phyloP scores from a whole-genome alignment of 441 rosid species.

The Lepidium campestre region DNA sequence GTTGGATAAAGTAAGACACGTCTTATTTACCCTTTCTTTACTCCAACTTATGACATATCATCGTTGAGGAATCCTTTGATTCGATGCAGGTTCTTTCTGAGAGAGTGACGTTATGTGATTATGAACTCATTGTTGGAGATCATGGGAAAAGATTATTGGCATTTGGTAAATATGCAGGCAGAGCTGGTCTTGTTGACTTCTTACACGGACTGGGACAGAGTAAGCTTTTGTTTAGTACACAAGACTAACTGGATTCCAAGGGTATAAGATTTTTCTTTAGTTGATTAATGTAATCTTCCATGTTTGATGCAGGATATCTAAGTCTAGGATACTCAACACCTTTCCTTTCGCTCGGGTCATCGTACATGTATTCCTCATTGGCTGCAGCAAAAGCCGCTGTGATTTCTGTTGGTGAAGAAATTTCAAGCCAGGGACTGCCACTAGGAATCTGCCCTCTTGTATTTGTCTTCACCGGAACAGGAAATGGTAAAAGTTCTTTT shows the following conservation, averaged over 20 bases:
- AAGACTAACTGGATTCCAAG: neutral
- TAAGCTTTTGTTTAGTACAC: conserved; percentile 25
- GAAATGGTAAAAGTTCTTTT: conserved; percentile 52
- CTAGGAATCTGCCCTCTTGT: conserved; percentile 86
- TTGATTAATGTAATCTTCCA: conserved; percentile 9
- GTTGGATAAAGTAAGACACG: conserved; percentile 60
- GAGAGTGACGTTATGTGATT: conserved; percentile 72
- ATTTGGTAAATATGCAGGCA: conserved; percentile 90
- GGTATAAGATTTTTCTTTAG: neutral
- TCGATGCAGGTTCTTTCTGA: conserved; percentile 53
- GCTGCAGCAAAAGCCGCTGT: conserved; percentile 94
- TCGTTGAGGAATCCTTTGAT: neutral
- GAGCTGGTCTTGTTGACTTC: conserved; percentile 90
- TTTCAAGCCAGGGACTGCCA: conserved; percentile 69
- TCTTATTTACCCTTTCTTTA: neutral
- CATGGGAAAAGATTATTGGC: conserved; percentile 73
- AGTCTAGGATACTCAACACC: conserved; percentile 86
- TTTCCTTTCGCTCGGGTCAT: conserved; percentile 75
- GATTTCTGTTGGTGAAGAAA: conserved; percentile 85
- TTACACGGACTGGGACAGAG: conserved; percentile 77
- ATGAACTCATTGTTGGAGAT: conserved; percentile 82
- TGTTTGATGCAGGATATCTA: conserved; percentile 53
- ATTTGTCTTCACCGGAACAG: conserved; percentile 82
- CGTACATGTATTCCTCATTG: conserved; percentile 82
- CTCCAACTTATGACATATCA: neutral